phyloP scores from a whole-genome alignment of 2,329 filamentous ascomycete genomes.

The Blastomyces silverae region DNA sequence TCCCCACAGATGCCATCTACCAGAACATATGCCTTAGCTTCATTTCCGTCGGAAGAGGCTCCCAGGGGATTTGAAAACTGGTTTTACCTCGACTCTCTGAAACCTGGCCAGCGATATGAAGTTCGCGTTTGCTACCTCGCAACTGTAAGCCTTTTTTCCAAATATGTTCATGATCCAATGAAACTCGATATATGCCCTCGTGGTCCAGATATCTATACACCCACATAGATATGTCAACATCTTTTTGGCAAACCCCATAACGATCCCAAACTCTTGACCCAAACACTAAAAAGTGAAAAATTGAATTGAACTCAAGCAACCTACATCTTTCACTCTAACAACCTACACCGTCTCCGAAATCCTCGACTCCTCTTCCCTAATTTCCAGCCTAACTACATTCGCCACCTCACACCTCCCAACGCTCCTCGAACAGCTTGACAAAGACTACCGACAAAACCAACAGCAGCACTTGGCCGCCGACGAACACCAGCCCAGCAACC shows the following conservation, averaged over 20 bases:
- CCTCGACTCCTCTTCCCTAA: slow-evolving; percentile 56
- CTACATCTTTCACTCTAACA: slow-evolving; percentile 67
- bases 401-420: slow-evolving; percentile 46
- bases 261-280: background rate
- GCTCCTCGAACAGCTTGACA: slow-evolving; percentile 22
- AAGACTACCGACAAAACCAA: slow-evolving; percentile 17
- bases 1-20: slow-evolving; percentile 52
- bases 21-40: slow-evolving; percentile 58
- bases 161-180: background rate
- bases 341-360: slow-evolving; percentile 57
- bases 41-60: slow-evolving; percentile 54
- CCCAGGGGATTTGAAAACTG: slow-evolving; percentile 62
- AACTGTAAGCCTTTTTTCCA: slow-evolving; percentile 55
- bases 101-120: slow-evolving; percentile 74
- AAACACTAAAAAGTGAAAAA: background rate
- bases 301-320: slow-evolving; percentile 56
- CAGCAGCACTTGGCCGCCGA: slow-evolving; percentile 12
- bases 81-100: slow-evolving; percentile 67
- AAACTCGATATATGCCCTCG: background rate
- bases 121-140: slow-evolving; percentile 89
- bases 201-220: background rate
- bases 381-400: slow-evolving; percentile 59
- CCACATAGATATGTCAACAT: background rate
- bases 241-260: background rate
- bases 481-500: background rate